Conservation (phyloP, 2,329 filamentous ascomycete species). For the Phialocephala sp. region DNA sequence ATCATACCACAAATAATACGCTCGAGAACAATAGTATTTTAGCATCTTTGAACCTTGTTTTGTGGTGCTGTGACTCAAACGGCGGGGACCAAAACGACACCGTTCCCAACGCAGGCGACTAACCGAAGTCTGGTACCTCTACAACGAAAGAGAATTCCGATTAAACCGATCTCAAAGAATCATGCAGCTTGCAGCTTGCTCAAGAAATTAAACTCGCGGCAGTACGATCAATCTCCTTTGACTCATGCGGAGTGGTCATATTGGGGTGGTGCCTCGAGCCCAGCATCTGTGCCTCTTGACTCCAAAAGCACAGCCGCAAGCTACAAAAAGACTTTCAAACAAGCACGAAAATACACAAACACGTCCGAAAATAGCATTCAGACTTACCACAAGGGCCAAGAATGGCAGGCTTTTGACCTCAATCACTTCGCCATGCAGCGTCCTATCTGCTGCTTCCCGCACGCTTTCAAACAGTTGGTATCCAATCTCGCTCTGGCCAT, state of each 20-base stretch:
- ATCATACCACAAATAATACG: too few species aligned
- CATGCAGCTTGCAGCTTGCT: background rate
- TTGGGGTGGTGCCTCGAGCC: background rate
- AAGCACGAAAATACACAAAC: background rate
- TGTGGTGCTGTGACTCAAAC: background rate
- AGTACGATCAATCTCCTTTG: background rate
- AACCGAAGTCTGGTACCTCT: background rate
- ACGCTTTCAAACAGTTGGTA: slow-evolving; percentile 77
- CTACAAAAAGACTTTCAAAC: background rate
- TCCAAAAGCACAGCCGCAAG: background rate
- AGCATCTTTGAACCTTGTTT: background rate
- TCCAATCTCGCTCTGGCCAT: slow-evolving; percentile 78
- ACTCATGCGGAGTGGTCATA: background rate
- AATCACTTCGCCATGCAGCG: slow-evolving; percentile 57
- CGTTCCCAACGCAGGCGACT: background rate
- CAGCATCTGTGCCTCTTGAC: background rate
- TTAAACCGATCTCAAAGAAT: background rate
- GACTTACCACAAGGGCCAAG: slow-evolving; percentile 60
- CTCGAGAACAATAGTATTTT: too few species aligned
- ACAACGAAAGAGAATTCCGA: background rate
- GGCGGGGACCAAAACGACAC: background rate
- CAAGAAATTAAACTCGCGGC: background rate
- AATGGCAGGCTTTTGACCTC: slow-evolving; percentile 64
- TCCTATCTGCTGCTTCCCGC: slow-evolving; percentile 71
- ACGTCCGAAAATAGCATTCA: background rate